Evolutionary conservation across 345 rosid species (phyloP), one percentile per base, ranked within the genome.

Genomic region (Kandelia obovata): DNA sequence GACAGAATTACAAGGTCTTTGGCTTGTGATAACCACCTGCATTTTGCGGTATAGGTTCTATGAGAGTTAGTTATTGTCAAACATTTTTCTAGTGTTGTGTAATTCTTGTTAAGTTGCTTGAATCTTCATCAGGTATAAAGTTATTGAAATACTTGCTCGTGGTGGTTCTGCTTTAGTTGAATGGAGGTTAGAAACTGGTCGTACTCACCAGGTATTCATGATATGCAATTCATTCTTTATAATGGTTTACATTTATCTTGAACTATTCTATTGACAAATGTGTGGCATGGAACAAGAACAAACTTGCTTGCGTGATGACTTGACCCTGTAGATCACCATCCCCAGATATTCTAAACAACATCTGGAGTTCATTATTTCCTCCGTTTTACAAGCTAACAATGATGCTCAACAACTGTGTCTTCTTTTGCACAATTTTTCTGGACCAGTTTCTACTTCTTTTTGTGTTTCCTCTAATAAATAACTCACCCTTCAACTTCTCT

Each of bases 181-280:
- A 57, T 95, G 99, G 99, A 88, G 96, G 74, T 72, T 95, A 30
- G 98, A 92, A 83, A 95, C 97, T 16, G 99, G 99, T 25, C 98
- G 98, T 52, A 95, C 99, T 10, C 99, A 95, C 76, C 99, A 95
- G 96, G 99, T 90, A 89, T 70, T 11, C 0, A 13, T 32, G 21
- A 65, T 58, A 32, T 58, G 59, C 23, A 56, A 46, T 47, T 58
- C 17, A 7, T 16, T 68, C 26, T 23, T 32, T 1, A 11, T n/a
- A 28, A 5, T 10, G 2, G n/a, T 68, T 59, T 31, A 5, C 7
- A 5, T 15, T 61, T 31, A 47, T 47, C 23, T 49, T 32, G 28
- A 43, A 8, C 11, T 26, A 4, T 37, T 7, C n/a, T 32, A 34
- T 32, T 49, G 11, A 35, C 4, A 13, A 21, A 66, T 15, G 37